Evolutionary conservation across 140 eudicot genomes (phyloP), one percentile per base, ranked within the genome.

Genomic region (Artemisia princeps): DNA sequence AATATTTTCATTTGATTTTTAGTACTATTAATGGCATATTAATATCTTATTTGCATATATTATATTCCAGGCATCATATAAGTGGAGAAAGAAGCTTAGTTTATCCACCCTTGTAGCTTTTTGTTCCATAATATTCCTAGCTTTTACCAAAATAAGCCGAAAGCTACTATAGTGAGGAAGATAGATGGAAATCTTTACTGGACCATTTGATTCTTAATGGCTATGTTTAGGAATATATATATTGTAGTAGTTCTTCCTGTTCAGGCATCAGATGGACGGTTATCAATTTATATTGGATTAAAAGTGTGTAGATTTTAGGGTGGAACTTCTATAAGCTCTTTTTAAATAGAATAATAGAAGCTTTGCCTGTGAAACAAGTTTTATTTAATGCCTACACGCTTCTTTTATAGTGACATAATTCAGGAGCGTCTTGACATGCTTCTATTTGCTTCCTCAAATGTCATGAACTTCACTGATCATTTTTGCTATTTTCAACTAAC

Each of bases 21-120:
- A 30, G 7, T 33, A 37, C 44, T 37, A 37, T 37, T 37, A 37
- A 37, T 37, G 44, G 44, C 9, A 37, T 37, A 37, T 37, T 37
- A 37, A 37, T 37, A 37, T 37, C 44, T 37, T 37, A 37, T 6
- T 37, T 37, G 44, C 44, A 37, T 37, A 37, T 37, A 37, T 37
- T 37, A 14, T 68, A 55, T 57, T 55, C 42, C 55, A 33, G 44
- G 73, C 73, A 55, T 68, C 65, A 68, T 42, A 55, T 14, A 63
- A 58, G 71, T 72, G 71, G 71, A 72, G 77, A 64, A 64, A 72
- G 77, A 65, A 40, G 70, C 70, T 62, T 46, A 65, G 13, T 45
- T 46, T 65, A 64, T 73, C 52, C 70, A 72, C 24, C 54, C 54
- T 15, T 61, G 19, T 42, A 51, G 44, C 69, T 49, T 64, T 64